Evolutionary conservation across 352 stramenopile genomes (phyloP).

Genomic region (Albugo laibachii): DNA sequence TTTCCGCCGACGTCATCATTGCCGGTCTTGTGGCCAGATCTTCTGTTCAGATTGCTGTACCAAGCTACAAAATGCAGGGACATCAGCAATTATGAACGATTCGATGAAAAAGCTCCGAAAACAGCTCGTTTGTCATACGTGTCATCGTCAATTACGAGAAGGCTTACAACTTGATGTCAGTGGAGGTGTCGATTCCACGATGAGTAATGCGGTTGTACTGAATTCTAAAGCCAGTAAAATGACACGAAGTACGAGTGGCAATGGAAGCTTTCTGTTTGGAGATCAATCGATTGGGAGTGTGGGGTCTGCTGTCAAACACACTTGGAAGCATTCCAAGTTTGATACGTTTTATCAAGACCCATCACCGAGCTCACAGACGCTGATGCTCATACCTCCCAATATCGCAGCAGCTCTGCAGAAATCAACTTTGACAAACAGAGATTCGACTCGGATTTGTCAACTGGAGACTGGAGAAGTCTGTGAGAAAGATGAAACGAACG

Average conservation of each 20-base stretch:
- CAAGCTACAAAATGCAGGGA: slow-evolving; percentile 56
- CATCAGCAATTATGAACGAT: slow-evolving; percentile 49
- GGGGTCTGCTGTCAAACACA: not conserved
- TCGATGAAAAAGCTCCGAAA: slow-evolving; percentile 57
- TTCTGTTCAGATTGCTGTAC: slow-evolving; percentile 72
- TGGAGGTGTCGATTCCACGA: slow-evolving; percentile 1
- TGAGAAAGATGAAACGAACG: slow-evolving; percentile 61
- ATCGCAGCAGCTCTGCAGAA: slow-evolving; percentile 41
- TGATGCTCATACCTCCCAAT: slow-evolving; percentile 61
- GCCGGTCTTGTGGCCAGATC: slow-evolving; percentile 69
- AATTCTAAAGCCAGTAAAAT: slow-evolving; percentile 6
- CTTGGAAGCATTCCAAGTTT: not conserved
- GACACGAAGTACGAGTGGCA: not conserved
- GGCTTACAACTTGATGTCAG: slow-evolving; percentile 56
- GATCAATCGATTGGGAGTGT: not conserved
- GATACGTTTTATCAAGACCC: not conserved
- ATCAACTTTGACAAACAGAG: slow-evolving; percentile 15
- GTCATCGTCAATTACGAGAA: slow-evolving; percentile 59
- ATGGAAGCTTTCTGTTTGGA: not conserved
- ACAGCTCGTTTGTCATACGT: slow-evolving; percentile 72
- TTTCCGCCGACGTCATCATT: slow-evolving; percentile 57
- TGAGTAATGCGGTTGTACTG: slow-evolving; percentile 10
- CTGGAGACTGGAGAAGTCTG: slow-evolving; percentile 48
- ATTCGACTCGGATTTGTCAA: slow-evolving; percentile 33
- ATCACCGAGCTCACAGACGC: slow-evolving; percentile 22